Evolutionary conservation across 73 alveolate species (phyloP).

Genomic region (Tetrahymena borealis): DNA sequence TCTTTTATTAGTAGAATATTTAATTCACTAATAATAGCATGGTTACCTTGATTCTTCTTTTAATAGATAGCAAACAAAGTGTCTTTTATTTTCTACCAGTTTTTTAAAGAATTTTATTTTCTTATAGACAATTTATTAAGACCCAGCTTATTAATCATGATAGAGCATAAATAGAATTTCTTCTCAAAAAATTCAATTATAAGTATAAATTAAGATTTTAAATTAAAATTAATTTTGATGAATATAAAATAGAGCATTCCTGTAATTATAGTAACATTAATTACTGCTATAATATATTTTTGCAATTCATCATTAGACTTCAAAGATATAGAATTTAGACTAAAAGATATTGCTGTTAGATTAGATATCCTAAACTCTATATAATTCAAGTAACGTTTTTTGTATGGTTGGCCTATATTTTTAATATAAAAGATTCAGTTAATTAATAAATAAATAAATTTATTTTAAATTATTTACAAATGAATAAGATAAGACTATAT

Average conservation of each 20-base stretch:
- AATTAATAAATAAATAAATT: too few species aligned
- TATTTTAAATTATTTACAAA: too few species aligned
- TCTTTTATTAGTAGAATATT: too few species aligned
- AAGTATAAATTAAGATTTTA: too few species aligned
- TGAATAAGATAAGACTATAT: background rate
- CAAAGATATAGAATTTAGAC: background rate
- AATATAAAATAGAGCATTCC: too few species aligned
- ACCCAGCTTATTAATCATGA: background rate
- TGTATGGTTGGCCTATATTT: background rate
- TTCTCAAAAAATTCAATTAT: background rate
- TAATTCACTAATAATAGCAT: too few species aligned
- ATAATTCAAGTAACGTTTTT: background rate
- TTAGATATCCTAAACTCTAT: background rate
- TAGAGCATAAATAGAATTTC: background rate
- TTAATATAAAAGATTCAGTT: background rate
- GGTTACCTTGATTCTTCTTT: too few species aligned
- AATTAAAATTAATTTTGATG: too few species aligned
- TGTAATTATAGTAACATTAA: too few species aligned
- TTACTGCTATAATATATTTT: too few species aligned
- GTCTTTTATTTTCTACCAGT: background rate
- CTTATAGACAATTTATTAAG: background rate
- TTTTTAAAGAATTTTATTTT: background rate
- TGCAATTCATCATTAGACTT: background rate
- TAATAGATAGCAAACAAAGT: background rate
- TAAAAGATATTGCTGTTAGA: background rate